A percentile compares a stretch with the other conserved stretches of the same genome.
Evolutionary conservation across 2,329 filamentous ascomycete genomes (phyloP).

Genomic region (Amesomyces nigricolor): DNA sequence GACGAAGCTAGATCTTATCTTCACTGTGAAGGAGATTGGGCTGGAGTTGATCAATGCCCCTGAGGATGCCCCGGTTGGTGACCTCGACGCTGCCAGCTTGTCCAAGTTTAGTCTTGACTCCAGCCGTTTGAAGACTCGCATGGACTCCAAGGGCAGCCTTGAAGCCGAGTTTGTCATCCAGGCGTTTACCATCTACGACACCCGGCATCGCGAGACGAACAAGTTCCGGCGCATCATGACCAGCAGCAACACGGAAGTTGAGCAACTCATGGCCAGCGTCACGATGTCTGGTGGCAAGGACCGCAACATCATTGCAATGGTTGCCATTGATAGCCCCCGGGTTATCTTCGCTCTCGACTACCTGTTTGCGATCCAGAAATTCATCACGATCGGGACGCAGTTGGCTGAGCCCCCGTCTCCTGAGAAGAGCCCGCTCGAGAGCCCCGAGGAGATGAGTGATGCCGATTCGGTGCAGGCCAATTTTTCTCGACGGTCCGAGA

Average conservation of each 20-base stretch:
- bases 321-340: slow-evolving; percentile 89
- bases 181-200: slow-evolving; percentile 92
- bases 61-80: slow-evolving; percentile 70
- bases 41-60: slow-evolving; percentile 78
- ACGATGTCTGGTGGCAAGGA: slow-evolving; percentile 85
- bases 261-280: slow-evolving; percentile 97
- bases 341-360: slow-evolving; percentile 97
- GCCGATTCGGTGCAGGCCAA: slow-evolving; percentile 51
- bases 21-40: slow-evolving; percentile 81
- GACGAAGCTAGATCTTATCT: slow-evolving; percentile 90
- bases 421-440: slow-evolving; percentile 50
- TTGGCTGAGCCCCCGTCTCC: slow-evolving; percentile 54
- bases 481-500: slow-evolving; percentile 35
- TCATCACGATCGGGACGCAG: slow-evolving; percentile 66
- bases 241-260: slow-evolving; percentile 86
- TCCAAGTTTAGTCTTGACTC: slow-evolving; percentile 93
- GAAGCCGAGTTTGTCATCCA: slow-evolving; percentile 91
- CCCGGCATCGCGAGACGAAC: slow-evolving; percentile 80
- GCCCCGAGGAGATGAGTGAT: slow-evolving; percentile 51
- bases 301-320: slow-evolving; percentile 77
- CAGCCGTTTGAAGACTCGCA: slow-evolving; percentile 83
- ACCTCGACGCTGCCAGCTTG: slow-evolving; percentile 72
- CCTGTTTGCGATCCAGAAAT: slow-evolving; percentile 80
- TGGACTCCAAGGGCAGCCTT: slow-evolving; percentile 85
- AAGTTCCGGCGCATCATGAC: slow-evolving; percentile 99